Evolutionary conservation across 2,329 filamentous ascomycete genomes (phyloP), one percentile per base, ranked within the genome.

Genomic region (Pezicula radicicola): DNA sequence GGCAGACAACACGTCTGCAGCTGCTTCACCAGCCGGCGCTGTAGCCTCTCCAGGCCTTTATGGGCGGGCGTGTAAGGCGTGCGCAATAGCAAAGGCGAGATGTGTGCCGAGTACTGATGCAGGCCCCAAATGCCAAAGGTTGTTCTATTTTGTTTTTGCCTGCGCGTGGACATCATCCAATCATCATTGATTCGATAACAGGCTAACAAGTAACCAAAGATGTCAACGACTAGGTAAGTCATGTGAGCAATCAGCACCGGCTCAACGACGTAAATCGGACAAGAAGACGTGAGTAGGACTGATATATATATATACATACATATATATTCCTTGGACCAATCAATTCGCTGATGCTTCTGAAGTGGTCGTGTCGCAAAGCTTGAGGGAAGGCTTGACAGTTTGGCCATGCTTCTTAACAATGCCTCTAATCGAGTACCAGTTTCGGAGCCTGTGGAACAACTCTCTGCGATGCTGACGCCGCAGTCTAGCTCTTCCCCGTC

Each of bases 361-460:
- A 52, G 13, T 48, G 52, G 9, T 41, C 54, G 47, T 5, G 56
- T 59, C 15, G 57, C 59, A 30, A 57, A 53, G 35, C 50, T 62
- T 1, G 60, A 60, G 28, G 55, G 58, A 36, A 62, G 58, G 41
- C 19, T 60, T 21, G 55, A 60, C 45, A 53, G 48, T 16, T 42
- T 62, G 10, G 54, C 59, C 30, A 53, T 48, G 4, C 37, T 62
- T 5, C 53, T 60, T 15, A 55, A 56, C 5, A 44, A 30, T 6
- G 19, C 18, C 2, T 27, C 42, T 28, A 13, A 21, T 13, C 40
- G 41, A 40, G 30, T 21, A 18, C 41, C 40, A 18, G 10, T 30
- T 30, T 3, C 4, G 28, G 8, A 30, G 28, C 28, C 7, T 3
- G 28, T 30, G 39, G 36, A 33, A 25, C 37, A 16, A 49, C 15